phyloP scores from a whole-genome alignment of 768 basidiomycete species.

The Kwoniella pini region DNA sequence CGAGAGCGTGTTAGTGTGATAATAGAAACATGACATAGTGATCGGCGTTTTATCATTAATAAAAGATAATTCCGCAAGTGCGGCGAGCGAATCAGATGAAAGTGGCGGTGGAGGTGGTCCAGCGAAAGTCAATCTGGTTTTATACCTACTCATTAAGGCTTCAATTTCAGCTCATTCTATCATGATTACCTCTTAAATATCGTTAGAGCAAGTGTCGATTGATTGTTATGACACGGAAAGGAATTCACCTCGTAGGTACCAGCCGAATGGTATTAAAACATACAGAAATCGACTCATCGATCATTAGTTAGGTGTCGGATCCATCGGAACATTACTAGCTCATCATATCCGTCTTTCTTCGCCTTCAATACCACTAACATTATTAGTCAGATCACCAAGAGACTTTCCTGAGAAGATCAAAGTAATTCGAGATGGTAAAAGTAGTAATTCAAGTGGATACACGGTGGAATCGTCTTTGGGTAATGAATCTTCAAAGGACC shows the following conservation, averaged over 20 bases:
- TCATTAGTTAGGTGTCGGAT: conserved; percentile 67
- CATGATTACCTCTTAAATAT: no score
- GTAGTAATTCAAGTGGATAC: conserved; percentile 20
- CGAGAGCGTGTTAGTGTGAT: conserved; percentile 8
- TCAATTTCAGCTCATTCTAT: no score
- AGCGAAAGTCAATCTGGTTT: background rate
- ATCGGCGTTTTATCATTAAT: conserved; percentile 6
- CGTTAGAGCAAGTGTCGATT: no score
- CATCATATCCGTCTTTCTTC: conserved; percentile 67
- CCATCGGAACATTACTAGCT: conserved; percentile 78
- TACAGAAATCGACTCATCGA: background rate
- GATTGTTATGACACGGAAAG: conserved; percentile 24
- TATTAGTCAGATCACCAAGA: conserved; percentile 62
- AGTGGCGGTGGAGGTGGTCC: conserved; percentile 26
- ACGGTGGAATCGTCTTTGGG: conserved; percentile 7
- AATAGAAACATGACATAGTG: conserved; percentile 7
- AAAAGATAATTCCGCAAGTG: conserved; percentile 1
- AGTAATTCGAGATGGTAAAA: conserved; percentile 4
- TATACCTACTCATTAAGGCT: no score
- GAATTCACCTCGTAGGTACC: conserved; percentile 53
- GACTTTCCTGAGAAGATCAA: conserved; percentile 2
- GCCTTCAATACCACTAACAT: conserved; percentile 60
- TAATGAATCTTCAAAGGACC: conserved; percentile 7
- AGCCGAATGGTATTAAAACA: no score
- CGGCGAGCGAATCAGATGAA: background rate